A percentile compares a stretch with the other conserved stretches of the same genome.
Evolutionary conservation across 2,329 filamentous ascomycete species (phyloP).

Genomic region (Colletotrichum navitas): DNA sequence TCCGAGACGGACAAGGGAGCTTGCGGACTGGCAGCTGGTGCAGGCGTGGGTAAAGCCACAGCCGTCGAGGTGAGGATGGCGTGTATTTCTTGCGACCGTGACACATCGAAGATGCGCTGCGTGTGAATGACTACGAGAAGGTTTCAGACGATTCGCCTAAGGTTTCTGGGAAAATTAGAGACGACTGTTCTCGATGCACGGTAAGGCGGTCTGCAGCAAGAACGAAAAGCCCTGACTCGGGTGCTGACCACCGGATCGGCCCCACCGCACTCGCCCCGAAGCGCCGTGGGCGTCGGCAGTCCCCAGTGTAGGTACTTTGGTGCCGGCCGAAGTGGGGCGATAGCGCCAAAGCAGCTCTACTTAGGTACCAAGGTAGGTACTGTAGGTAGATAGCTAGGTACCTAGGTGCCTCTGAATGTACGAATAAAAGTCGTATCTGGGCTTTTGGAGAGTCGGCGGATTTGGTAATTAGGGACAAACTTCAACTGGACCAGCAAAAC

Average conservation of each 20-base stretch:
- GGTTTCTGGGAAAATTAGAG: too few species aligned
- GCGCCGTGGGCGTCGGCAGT: slow-evolving; percentile 3
- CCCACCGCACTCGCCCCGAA: slow-evolving; percentile 9
- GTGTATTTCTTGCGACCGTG: background rate
- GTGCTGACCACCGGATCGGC: slow-evolving; percentile 17
- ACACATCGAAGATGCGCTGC: background rate
- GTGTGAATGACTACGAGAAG: background rate
- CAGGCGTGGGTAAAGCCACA: background rate
- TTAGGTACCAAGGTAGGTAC: too few species aligned
- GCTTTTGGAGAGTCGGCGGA: slow-evolving; percentile 4
- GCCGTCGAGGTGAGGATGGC: background rate
- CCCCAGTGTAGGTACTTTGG: background rate
- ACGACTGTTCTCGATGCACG: background rate
- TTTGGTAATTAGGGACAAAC: slow-evolving; percentile 17
- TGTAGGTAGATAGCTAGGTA: background rate
- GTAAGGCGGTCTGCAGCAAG: slow-evolving; percentile 23
- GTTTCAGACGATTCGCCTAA: background rate
- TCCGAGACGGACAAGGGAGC: background rate
- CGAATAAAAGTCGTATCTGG: background rate
- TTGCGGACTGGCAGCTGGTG: background rate
- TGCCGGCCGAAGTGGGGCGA: slow-evolving; percentile 7
- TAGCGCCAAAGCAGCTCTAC: background rate
- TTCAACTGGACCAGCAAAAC: slow-evolving; percentile 7
- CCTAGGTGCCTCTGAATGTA: background rate
- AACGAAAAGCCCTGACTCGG: slow-evolving; percentile 1